Conservation (phyloP, 768 basidiomycete genomes). For the Kwoniella sp. region DNA sequence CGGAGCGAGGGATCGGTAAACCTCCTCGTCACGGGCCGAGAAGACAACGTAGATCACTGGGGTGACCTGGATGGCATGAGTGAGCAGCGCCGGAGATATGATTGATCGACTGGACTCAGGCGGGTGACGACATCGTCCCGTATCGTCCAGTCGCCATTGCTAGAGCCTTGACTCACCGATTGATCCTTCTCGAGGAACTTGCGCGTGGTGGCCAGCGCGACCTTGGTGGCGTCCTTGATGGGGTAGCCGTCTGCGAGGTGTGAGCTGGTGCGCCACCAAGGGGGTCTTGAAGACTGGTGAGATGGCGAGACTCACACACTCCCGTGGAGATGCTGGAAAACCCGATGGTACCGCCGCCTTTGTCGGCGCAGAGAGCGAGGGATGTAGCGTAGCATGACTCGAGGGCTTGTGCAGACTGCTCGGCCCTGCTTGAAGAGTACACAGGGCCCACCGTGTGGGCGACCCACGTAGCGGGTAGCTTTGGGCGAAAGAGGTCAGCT, state of each 20-base stretch:
- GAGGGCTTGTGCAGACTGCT: constrained; percentile 27
- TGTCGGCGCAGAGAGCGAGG: constrained; percentile 29
- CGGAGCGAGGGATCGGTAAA: constrained; percentile 33
- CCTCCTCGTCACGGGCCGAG: constrained; percentile 32
- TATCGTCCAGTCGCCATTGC: background rate
- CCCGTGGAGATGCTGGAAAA: constrained; percentile 47
- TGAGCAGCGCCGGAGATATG: too few relatives aligned
- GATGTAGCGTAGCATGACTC: constrained; percentile 46
- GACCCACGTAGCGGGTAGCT: constrained; percentile 47
- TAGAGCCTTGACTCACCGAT: constrained; percentile 18
- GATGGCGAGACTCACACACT: constrained; percentile 17
- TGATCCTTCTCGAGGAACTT: constrained; percentile 30
- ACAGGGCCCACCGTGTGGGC: constrained; percentile 52
- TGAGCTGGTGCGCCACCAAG: background rate
- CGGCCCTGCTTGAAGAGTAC: constrained; percentile 29
- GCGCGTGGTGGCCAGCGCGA: constrained; percentile 45
- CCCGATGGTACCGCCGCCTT: constrained; percentile 43
- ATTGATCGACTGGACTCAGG: too few relatives aligned
- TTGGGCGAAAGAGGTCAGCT: background rate
- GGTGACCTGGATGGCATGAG: too few relatives aligned
- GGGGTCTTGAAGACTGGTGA: too few relatives aligned
- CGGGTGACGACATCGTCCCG: background rate
- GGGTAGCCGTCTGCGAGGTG: constrained; percentile 50
- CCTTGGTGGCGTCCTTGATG: constrained; percentile 45
- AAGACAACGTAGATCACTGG: constrained; percentile 47